Evolutionary conservation across 345 rosid genomes (phyloP).

Genomic region (Kernera saxatilis): DNA sequence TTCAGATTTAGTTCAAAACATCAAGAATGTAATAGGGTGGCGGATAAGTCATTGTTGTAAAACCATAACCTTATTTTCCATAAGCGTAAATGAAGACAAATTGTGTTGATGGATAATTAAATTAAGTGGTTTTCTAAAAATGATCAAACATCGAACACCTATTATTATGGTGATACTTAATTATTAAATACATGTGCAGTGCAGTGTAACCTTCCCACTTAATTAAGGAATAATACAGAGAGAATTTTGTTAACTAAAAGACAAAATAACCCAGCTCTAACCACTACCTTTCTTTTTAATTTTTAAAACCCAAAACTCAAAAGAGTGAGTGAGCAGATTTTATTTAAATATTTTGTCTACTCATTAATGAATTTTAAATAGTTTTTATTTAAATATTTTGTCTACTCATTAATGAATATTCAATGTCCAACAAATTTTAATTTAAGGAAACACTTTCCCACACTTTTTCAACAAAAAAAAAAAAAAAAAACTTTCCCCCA

Average conservation of each 20-base stretch:
- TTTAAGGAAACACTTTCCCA: neutral
- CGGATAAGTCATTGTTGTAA: too few relatives aligned
- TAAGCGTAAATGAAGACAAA: neutral
- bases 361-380: neutral
- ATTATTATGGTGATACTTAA: neutral
- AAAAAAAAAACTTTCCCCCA: too few relatives aligned
- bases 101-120: neutral
- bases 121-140: neutral
- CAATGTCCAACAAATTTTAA: neutral
- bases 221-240: neutral
- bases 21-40: too few relatives aligned
- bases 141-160: neutral
- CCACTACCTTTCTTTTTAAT: neutral
- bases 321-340: neutral
- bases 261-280: constrained; percentile 19
- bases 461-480: too few relatives aligned
- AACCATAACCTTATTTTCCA: too few relatives aligned
- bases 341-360: neutral
- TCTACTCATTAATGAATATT: neutral
- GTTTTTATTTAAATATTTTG: neutral
- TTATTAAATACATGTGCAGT: constrained; percentile 7
- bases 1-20: too few relatives aligned
- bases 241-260: constrained; percentile 4
- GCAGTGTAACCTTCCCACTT: neutral
- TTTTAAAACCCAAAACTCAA: neutral